Evolutionary conservation across 129 eudicot species (phyloP), one percentile per base, ranked within the genome.

Genomic region (Tagetes patula): DNA sequence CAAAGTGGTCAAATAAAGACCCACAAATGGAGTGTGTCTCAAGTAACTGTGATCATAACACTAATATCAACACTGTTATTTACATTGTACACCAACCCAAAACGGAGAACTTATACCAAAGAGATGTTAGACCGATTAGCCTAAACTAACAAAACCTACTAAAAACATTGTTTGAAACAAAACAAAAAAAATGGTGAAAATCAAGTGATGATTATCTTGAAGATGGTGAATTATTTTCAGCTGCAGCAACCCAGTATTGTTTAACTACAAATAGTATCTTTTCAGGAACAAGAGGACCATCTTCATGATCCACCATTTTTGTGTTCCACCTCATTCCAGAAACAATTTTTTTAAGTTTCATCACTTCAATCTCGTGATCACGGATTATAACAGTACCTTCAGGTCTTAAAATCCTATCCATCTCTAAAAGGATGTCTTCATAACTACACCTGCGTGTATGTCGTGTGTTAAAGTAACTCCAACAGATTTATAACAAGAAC

Each of bases 351-450:
- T 78, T 89, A 55, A 86, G 86, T 71, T 82, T 76, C 8, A 70
- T 74, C n/a, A 89, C 75, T 62, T 86, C 84, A 38, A 86, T 77
- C 12, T 70, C 88, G 43, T 79, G 45, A 30, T 89, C 92, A 3
- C 92, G 87, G 54, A 89, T 81, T 79, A 89, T 85, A 11, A 89
- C 96, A 27, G 90, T 70, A 41, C 96, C 96, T 80, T 89, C 92
- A 13, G 96, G 96, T 47, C 96, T 79, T 62, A 89, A 81, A 54
- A 86, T 89, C 70, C 96, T 74, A 62, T 89, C 96, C 96, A 89
- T 86, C 74, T 89, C 96, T 60, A 89, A 14, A 42, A 89, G 84
- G 63, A 89, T 82, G 71, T 89, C 96, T 71, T 82, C 91, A 36
- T 69, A 74, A 52, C 56, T 75, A 80, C 91, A 88, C 77, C 89